These are phyloP conservation scores for Passalora sequoiae DNA, from an alignment of 2,329 filamentous ascomycete species.

Conservation along the genomic window DNA sequence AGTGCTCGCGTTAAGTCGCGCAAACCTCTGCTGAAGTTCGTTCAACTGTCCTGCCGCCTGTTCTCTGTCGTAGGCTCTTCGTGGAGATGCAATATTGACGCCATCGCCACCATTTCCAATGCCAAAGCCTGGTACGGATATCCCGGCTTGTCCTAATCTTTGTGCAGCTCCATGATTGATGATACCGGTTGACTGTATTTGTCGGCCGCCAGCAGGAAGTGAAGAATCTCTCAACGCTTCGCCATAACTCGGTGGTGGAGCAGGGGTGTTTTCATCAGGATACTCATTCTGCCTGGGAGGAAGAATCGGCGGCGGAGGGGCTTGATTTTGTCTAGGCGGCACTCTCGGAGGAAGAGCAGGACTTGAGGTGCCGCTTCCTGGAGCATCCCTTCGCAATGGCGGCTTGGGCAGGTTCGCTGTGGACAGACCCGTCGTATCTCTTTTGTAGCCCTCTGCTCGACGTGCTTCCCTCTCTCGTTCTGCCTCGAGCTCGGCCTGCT, in stretches of 20 bases:
- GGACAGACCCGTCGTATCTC: slow-evolving; percentile 65
- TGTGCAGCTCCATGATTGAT: slow-evolving; percentile 58
- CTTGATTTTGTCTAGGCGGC: slow-evolving; percentile 25
- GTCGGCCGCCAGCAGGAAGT: neutral
- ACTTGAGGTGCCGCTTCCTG: slow-evolving; percentile 21
- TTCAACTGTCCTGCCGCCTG: slow-evolving; percentile 48
- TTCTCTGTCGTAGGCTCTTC: slow-evolving; percentile 20
- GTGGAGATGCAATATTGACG: slow-evolving; percentile 3
- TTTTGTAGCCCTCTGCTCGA: slow-evolving; percentile 61
- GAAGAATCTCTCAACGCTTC: slow-evolving; percentile 29
- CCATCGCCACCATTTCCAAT: slow-evolving; percentile 52
- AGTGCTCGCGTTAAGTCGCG: slow-evolving; percentile 41
- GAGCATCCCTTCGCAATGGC: slow-evolving; percentile 49
- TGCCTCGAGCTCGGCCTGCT: slow-evolving; percentile 33
- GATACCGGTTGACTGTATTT: slow-evolving; percentile 12
- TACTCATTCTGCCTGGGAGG: slow-evolving; percentile 62
- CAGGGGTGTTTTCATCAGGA: slow-evolving; percentile 40
- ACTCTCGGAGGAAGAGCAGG: slow-evolving; percentile 23
- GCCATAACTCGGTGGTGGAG: slow-evolving; percentile 47
- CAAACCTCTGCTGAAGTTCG: slow-evolving; percentile 65
- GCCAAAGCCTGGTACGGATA: slow-evolving; percentile 72
- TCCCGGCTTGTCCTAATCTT: slow-evolving; percentile 66
- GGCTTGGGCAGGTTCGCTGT: slow-evolving; percentile 67
- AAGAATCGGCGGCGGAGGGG: slow-evolving; percentile 56
- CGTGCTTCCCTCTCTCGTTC: slow-evolving; percentile 33